Base-by-base conservation (phyloP, 2,329 filamentous ascomycete species). In the Sarocladiaceae sp. region DNA sequence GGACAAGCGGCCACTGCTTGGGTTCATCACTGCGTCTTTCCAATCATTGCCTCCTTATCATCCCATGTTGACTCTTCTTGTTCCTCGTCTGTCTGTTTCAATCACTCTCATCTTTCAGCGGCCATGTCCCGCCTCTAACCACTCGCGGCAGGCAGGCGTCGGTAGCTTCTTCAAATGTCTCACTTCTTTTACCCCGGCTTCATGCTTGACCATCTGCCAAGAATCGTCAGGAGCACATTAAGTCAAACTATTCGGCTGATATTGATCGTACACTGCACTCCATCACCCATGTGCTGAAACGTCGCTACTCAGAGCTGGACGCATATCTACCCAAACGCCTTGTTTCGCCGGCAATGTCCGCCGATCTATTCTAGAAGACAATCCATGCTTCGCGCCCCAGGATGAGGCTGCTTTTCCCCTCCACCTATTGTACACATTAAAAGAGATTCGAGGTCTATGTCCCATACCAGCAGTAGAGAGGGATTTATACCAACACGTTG, bases 271-370 rank as follows among this genome's bases (percentile, higher is more conserved):
- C n/a, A n/a, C n/a, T n/a, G n/a, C n/a, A n/a, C n/a, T n/a, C n/a
- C n/a, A n/a, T n/a, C n/a, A n/a, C n/a, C n/a, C n/a, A n/a, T n/a
- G n/a, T n/a, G n/a, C n/a, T n/a, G n/a, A n/a, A n/a, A n/a, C n/a
- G n/a, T n/a, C n/a, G n/a, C n/a, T n/a, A n/a, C n/a, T n/a, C n/a
- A n/a, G n/a, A n/a, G n/a, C n/a, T n/a, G n/a, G n/a, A 41, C 29
- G 37, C 19, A 11, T 9, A 5, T 16, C 20, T 27, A 27, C n/a
- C 23, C 37, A 27, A 27, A 41, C 23, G 23, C 37, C 37, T 16
- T 20, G 21, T 27, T 27, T 41, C 37, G 37, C 37, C 37, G 12
- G 37, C 37, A 29, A 41, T 29, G 37, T 27, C 12, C n/a, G 18
- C 11, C 23, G 23, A 4, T n/a, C n/a, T n/a, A 19, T 11, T 19